A percentile compares a stretch with the other conserved stretches of the same genome.
Conservation (phyloP, 352 stramenopile species). For the Phytopythium sindhum region DNA sequence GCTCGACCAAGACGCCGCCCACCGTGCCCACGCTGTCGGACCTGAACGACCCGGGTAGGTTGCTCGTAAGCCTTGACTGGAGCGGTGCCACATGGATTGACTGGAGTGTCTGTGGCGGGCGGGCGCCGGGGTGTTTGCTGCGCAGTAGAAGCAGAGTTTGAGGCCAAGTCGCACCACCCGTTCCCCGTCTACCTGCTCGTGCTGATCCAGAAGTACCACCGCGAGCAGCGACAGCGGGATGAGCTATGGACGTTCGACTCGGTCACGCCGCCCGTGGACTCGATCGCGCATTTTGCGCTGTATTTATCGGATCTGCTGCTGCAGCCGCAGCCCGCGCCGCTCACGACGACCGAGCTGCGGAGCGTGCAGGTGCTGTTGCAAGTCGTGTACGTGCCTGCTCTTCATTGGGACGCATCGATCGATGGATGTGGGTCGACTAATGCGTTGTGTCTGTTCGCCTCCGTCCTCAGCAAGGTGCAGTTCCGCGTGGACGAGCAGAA, state of each 20-base stretch:
- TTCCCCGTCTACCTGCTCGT: conserved; percentile 72
- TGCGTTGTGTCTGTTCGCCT: background rate
- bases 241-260: conserved; percentile 52
- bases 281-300: conserved; percentile 72
- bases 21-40: conserved; percentile 33
- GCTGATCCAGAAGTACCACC: conserved; percentile 86
- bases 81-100: background rate
- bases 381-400: conserved; percentile 64
- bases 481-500: conserved; percentile 37
- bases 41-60: conserved; percentile 54
- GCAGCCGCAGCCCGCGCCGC: conserved; percentile 29
- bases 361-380: conserved; percentile 76
- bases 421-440: background rate
- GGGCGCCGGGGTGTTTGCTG: conserved; percentile 14
- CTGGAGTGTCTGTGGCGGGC: background rate
- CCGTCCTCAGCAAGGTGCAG: conserved; percentile 29
- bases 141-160: conserved; percentile 84
- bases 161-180: conserved; percentile 72
- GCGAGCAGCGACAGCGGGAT: conserved; percentile 45
- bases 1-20: conserved; percentile 20
- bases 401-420: background rate
- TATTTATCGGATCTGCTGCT: conserved; percentile 71
- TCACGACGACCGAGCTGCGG: conserved; percentile 59
- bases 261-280: conserved; percentile 69
- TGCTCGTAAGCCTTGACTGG: background rate